These are phyloP conservation scores for Suhomyces yuchorum DNA, from an alignment of 1,139 yeast genomes.

Conservation along the genomic window DNA sequence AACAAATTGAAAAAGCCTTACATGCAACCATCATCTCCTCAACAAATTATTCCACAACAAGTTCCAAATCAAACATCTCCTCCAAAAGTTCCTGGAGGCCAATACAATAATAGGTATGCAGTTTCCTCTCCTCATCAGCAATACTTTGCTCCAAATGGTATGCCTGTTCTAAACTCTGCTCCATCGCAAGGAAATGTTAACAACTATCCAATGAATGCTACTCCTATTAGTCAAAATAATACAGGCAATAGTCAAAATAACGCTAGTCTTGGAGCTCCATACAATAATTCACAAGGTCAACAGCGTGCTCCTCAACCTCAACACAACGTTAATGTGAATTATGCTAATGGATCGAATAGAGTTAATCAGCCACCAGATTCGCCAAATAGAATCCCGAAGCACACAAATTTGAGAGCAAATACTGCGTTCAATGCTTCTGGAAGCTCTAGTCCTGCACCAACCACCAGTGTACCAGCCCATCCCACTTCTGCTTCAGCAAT, in stretches of 20 bases:
- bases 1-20: conserved; percentile 31
- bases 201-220: background rate
- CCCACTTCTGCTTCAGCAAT: conserved; percentile 1
- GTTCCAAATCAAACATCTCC: conserved; percentile 9
- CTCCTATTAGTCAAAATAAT: background rate
- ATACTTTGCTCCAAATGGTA: conserved; percentile 2
- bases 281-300: background rate
- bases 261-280: background rate
- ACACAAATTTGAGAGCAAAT: conserved; percentile 12
- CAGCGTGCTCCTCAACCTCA: background rate
- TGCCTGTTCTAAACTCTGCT: background rate
- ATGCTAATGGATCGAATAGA: background rate
- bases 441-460: background rate
- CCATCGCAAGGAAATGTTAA: background rate
- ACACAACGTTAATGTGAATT: background rate
- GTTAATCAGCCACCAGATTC: conserved; percentile 10
- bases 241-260: background rate
- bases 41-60: conserved; percentile 2
- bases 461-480: background rate
- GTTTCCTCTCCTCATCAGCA: conserved; percentile 8
- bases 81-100: conserved; percentile 4
- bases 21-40: conserved; percentile 10
- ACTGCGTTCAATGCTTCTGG: conserved; percentile 12
- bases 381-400: conserved; percentile 8
- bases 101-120: conserved; percentile 7